Base-by-base conservation (phyloP, 768 basidiomycete genomes). In the Phylloporus rhodoxanthus region DNA sequence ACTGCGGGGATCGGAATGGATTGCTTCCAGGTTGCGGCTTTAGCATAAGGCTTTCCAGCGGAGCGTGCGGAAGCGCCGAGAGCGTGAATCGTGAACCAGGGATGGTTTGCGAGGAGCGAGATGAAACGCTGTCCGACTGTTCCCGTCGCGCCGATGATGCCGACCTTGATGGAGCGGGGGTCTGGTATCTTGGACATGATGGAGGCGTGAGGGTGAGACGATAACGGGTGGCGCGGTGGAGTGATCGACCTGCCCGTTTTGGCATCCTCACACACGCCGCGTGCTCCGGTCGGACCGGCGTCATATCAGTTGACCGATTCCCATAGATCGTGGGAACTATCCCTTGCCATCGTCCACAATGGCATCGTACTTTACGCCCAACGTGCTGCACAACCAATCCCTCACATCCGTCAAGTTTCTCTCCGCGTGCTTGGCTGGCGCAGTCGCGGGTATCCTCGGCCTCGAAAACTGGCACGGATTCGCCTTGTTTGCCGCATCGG, bases 61-160 rank as follows among this genome's bases (percentile, higher is more conserved):
- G 91, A 94, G 60, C 92, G 69, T 2, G 84, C 70, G 9, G 91
- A 95, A 37, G 96, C 96, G 34, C 94, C 95, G 36, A 99, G 79
- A 0, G 81, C 84, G 65, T 86, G 83, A 57, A 97, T 76, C 51
- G 74, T 71, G 69, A 99, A 97, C 82, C 86, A 97, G 0, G 95
- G 93, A 64, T 99, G 96, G 7, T 72, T 64, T 4, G 90, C 75
- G 42, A 99, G 85, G 42, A 97, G 82, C 43, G 82, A 77, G 68
- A 98, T 87, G 68, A 98, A 99, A 34, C 93, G 81, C 69, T 98
- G 95, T 20, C 95, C 94, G 43, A 97, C 95, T 41, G 91, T 96
- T 50, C 95, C 91, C 0, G 91, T 94, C 1, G 91, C 91, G 28
- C 91, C 91, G 8, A 93, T 75, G 41, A 94, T 72, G 52, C 89